These are phyloP conservation scores for Crithidia bombi DNA, from an alignment of 208 protist species.

Conservation along the genomic window DNA sequence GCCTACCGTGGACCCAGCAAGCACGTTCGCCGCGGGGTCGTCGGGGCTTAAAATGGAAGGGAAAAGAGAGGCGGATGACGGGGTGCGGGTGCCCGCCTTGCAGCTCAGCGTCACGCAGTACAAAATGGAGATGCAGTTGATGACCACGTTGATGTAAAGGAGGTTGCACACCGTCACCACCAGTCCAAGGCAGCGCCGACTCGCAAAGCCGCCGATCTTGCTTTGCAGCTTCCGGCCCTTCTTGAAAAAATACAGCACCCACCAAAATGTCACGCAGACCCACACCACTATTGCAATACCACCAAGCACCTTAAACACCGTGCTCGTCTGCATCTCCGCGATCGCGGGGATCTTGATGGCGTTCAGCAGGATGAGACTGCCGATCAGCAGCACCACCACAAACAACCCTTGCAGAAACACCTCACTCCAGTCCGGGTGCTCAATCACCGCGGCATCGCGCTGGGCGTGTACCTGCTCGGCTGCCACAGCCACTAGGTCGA, in stretches of 20 bases:
- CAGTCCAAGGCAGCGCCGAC: slow-evolving; percentile 32
- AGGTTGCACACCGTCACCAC: slow-evolving; percentile 46
- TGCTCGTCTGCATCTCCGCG: slow-evolving; percentile 41
- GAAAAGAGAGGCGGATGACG: slow-evolving; percentile 43
- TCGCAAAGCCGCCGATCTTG: slow-evolving; percentile 22
- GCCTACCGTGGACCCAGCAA: not conserved
- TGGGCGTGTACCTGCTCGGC: slow-evolving; percentile 37
- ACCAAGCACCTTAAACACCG: slow-evolving; percentile 37
- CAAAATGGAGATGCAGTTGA: slow-evolving; percentile 61
- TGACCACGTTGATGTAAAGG: slow-evolving; percentile 69
- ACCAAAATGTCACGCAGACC: slow-evolving; percentile 38
- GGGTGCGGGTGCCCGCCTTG: slow-evolving; percentile 34
- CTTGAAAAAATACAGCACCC: slow-evolving; percentile 40
- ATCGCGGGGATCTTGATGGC: slow-evolving; percentile 35
- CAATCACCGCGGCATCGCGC: slow-evolving; percentile 22
- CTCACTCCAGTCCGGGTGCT: slow-evolving; percentile 26
- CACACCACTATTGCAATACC: slow-evolving; percentile 27
- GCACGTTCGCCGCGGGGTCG: not conserved
- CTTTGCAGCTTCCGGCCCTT: slow-evolving; percentile 38
- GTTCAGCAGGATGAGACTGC: slow-evolving; percentile 37
- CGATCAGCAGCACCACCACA: slow-evolving; percentile 40
- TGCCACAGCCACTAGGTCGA: slow-evolving; percentile 49
- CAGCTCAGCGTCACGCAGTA: slow-evolving; percentile 59
- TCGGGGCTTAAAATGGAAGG: not conserved
- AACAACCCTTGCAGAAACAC: slow-evolving; percentile 35